Evolutionary conservation across 2,329 filamentous ascomycete genomes (phyloP).

Genomic region (Hymenotorrendiella dingleyae): DNA sequence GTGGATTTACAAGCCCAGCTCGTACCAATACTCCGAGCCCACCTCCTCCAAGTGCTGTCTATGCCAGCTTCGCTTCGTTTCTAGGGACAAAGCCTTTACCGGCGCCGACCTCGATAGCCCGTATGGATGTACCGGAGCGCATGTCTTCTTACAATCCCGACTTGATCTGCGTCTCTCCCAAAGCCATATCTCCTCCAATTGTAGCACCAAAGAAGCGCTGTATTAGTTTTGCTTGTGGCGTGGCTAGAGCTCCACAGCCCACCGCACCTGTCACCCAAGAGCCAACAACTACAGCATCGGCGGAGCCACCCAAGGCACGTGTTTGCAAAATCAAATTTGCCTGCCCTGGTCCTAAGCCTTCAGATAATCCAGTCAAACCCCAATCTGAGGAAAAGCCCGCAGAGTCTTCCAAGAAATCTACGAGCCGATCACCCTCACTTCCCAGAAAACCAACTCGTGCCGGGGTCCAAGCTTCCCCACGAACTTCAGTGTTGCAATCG

Average conservation of each 20-base stretch:
- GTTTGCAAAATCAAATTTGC: slow-evolving; percentile 68
- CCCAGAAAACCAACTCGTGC: slow-evolving; percentile 27
- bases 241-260: slow-evolving; percentile 46
- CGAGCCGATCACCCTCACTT: slow-evolving; percentile 24
- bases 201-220: slow-evolving; percentile 73
- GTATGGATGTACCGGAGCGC: background rate
- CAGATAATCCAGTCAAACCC: slow-evolving; percentile 29
- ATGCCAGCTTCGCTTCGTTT: slow-evolving; percentile 33
- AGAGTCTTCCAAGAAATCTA: slow-evolving; percentile 13
- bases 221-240: slow-evolving; percentile 82
- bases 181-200: slow-evolving; percentile 48
- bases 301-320: slow-evolving; percentile 41
- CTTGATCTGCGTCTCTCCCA: slow-evolving; percentile 28
- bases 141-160: slow-evolving; percentile 11
- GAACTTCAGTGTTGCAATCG: too few relatives aligned
- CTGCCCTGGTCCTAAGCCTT: slow-evolving; percentile 51
- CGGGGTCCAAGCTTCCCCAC: too few relatives aligned
- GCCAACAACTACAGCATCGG: slow-evolving; percentile 29
- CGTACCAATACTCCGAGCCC: slow-evolving; percentile 84
- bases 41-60: slow-evolving; percentile 58
- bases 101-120: slow-evolving; percentile 9
- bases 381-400: slow-evolving; percentile 13
- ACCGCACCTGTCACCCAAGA: slow-evolving; percentile 29
- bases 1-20: slow-evolving; percentile 83
- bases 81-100: slow-evolving; percentile 17